Conservation (phyloP, 2,329 filamentous ascomycete genomes). For the Colletotrichum shisoi region DNA sequence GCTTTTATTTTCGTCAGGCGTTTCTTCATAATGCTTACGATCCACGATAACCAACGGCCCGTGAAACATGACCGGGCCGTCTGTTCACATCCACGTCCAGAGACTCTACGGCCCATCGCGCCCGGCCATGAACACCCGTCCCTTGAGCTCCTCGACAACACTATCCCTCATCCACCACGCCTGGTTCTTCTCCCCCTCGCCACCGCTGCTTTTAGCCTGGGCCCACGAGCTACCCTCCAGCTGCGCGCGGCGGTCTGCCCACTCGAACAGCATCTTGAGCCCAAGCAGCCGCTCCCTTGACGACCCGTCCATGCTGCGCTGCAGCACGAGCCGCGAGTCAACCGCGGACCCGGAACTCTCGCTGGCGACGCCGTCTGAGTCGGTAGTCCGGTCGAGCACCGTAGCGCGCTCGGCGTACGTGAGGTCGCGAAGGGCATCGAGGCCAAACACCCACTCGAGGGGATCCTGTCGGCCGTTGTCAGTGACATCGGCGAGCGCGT, state of each 20-base stretch:
- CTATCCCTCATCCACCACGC: slow-evolving; percentile 65
- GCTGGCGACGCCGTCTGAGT: slow-evolving; percentile 58
- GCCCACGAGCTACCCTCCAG: slow-evolving; percentile 44
- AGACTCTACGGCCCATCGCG: slow-evolving; percentile 45
- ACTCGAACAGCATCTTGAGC: slow-evolving; percentile 63
- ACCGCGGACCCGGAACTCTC: slow-evolving; percentile 58
- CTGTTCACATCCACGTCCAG: not conserved
- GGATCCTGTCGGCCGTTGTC: slow-evolving; percentile 52
- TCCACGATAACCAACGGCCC: not conserved
- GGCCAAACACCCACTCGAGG: slow-evolving; percentile 78
- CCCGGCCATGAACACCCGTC: slow-evolving; percentile 61
- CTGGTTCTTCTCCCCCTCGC: slow-evolving; percentile 45
- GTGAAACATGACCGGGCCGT: no score
- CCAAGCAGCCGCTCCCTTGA: slow-evolving; percentile 56
- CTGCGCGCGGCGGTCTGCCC: slow-evolving; percentile 57
- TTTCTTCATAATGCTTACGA: slow-evolving; percentile 15
- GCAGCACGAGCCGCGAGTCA: slow-evolving; percentile 75
- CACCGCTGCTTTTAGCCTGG: slow-evolving; percentile 29
- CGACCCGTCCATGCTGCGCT: slow-evolving; percentile 56
- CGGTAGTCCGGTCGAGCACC: slow-evolving; percentile 62
- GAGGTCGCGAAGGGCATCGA: slow-evolving; percentile 62
- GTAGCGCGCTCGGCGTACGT: slow-evolving; percentile 72
- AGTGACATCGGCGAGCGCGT: slow-evolving; percentile 42
- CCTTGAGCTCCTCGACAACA: slow-evolving; percentile 64
- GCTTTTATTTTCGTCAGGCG: slow-evolving; percentile 3